These are phyloP conservation scores for sweet orange (Citrus sinensis) DNA, from an alignment of 345 rosid species.

Conservation along the genomic window DVS_A1.0 CM039165.1:2752001-2752500, in stretches of 20 bases:
- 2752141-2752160: not conserved
- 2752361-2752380: slow-evolving; percentile 12
- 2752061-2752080: not conserved
- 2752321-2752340: not conserved
- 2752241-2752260: not conserved
- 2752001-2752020: not conserved
- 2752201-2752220: not conserved
- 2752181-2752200: not conserved
- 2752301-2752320: not conserved
- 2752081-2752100: not conserved
- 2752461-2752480: not conserved
- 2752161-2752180: not conserved
- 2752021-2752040: not conserved
- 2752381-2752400: not conserved
- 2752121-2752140: not conserved
- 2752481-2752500: too few species aligned
- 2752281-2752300: not conserved
- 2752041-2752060: not conserved
- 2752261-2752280: not conserved
- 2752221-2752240: not conserved
- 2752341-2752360: not conserved
- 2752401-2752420: not conserved
- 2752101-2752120: not conserved
- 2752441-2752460: slow-evolving; percentile 6
- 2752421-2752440: not conserved